These are phyloP conservation scores for Micractinium sp. DNA, from an alignment of 139 green algal species.

Conservation along the genomic window DNA sequence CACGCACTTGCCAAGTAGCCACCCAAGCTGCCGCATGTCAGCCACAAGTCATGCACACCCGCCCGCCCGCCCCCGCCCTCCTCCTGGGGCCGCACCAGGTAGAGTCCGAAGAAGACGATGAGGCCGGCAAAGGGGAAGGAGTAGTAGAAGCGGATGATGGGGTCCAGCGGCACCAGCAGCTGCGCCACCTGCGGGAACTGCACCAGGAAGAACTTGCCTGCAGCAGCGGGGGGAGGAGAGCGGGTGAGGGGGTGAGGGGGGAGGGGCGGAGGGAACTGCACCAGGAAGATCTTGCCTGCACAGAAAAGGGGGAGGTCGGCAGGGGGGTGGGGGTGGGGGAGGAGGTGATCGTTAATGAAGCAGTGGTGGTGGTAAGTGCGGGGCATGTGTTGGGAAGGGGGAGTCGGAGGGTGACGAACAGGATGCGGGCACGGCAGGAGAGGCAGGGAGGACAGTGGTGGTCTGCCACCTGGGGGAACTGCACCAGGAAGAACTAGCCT, in stretches of 20 bases:
- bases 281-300: constrained; percentile 51
- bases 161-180: constrained; percentile 59
- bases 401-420: too few relatives aligned
- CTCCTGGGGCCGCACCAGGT: constrained; percentile 52
- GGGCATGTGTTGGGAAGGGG: background rate
- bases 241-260: constrained; percentile 42
- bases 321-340: constrained; percentile 18
- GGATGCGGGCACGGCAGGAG: too few relatives aligned
- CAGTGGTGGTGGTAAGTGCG: too few relatives aligned
- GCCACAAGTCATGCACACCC: too few relatives aligned
- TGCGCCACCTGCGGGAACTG: constrained; percentile 46
- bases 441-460: too few relatives aligned
- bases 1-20: too few relatives aligned
- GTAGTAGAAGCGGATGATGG: constrained; percentile 55
- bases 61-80: too few relatives aligned
- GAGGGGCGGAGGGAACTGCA: constrained; percentile 42
- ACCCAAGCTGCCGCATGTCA: too few relatives aligned
- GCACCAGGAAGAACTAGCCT: constrained; percentile 52
- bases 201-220: constrained; percentile 52
- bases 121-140: constrained; percentile 52
- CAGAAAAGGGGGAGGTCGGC: too few relatives aligned
- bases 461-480: constrained; percentile 46
- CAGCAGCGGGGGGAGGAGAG: background rate
- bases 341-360: too few relatives aligned
- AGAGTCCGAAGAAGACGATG: constrained; percentile 67